Conservation (phyloP, 2,329 filamentous ascomycete species). For the Aspergillus tanneri region DNA sequence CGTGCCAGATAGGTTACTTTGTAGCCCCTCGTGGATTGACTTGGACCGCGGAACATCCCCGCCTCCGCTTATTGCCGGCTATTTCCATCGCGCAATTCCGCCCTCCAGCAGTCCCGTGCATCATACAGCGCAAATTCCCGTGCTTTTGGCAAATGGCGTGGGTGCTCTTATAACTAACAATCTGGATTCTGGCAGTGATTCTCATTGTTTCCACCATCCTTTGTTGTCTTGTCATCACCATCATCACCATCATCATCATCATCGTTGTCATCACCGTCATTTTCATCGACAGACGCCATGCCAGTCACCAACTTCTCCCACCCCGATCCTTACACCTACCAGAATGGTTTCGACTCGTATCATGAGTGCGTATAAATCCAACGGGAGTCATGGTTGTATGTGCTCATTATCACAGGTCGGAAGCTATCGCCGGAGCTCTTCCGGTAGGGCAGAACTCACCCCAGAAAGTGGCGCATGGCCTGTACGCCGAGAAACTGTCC, state of each 20-base stretch:
- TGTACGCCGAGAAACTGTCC: slow-evolving; percentile 79
- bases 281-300: slow-evolving; percentile 57
- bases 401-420: slow-evolving; percentile 55
- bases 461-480: slow-evolving; percentile 72
- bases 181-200: no score
- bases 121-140: not conserved
- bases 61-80: slow-evolving; percentile 20
- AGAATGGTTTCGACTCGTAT: slow-evolving; percentile 74
- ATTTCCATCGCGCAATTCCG: slow-evolving; percentile 12
- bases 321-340: slow-evolving; percentile 71
- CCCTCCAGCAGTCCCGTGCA: not conserved
- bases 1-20: not conserved
- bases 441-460: slow-evolving; percentile 78
- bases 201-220: no score
- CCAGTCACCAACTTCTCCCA: slow-evolving; percentile 63
- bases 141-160: no score
- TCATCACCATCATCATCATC: no score
- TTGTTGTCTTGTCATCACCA: no score
- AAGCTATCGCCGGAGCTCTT: slow-evolving; percentile 71
- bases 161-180: no score
- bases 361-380: slow-evolving; percentile 63
- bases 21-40: slow-evolving; percentile 3
- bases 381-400: not conserved
- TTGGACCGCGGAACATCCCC: slow-evolving; percentile 13
- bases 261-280: not conserved